phyloP scores from a whole-genome alignment of 176 grass and related monocot species.

The Tillandsia fasciculata region DNA sequence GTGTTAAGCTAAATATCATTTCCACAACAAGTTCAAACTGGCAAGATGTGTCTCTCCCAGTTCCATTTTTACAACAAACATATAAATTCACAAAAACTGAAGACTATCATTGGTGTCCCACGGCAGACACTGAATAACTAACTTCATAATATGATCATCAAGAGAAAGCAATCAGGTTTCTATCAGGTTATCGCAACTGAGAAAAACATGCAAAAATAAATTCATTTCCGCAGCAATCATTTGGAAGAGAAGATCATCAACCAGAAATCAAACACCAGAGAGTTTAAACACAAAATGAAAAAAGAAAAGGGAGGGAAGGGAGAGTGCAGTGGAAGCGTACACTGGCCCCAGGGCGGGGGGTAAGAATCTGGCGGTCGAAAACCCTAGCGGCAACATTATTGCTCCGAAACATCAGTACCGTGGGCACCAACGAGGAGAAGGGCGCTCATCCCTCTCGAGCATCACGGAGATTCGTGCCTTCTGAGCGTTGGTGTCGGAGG shows the following conservation, averaged over 20 bases:
- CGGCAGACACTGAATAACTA: too few relatives aligned
- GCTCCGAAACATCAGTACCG: slow-evolving; percentile 48
- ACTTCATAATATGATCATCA: too few relatives aligned
- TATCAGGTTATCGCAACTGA: too few relatives aligned
- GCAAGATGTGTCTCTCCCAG: too few relatives aligned
- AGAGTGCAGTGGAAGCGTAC: slow-evolving; percentile 19
- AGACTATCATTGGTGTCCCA: too few relatives aligned
- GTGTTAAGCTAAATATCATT: neutral
- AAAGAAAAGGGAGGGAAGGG: neutral
- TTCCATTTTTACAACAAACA: too few relatives aligned
- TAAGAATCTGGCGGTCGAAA: slow-evolving; percentile 84
- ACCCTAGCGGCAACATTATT: slow-evolving; percentile 75
- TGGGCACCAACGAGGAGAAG: neutral
- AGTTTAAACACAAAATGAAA: neutral
- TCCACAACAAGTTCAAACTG: too few relatives aligned
- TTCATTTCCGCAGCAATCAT: neutral
- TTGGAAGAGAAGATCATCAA: neutral
- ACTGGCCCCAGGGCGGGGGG: slow-evolving; percentile 54
- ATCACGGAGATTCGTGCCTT: neutral
- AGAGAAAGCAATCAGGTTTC: too few relatives aligned
- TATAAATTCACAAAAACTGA: too few relatives aligned
- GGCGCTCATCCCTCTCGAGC: neutral
- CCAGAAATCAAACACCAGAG: neutral
- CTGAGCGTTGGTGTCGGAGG: too few relatives aligned
- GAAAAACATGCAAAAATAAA: neutral